Evolutionary conservation across 2,329 filamentous ascomycete species (phyloP), one percentile per base, ranked within the genome.

Genomic region (Pseudogymnoascus sp.): DNA sequence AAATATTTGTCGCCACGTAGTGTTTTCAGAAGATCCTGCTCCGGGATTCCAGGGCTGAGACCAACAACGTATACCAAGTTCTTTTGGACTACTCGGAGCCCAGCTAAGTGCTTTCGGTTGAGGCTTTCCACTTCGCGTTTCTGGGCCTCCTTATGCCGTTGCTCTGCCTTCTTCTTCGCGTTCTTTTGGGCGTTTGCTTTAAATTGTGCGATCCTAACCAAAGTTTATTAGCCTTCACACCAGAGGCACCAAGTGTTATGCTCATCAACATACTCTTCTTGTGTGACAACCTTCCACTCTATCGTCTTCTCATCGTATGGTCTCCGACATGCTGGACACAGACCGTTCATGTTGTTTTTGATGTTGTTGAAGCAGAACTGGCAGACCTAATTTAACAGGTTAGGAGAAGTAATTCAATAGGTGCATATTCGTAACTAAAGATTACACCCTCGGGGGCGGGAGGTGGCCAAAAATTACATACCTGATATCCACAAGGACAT

Each of bases 341-440:
- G 84, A 37, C 93, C 93, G 74, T 97, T 98, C 84, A 96, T 92
- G 71, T 97, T 97, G 71, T 90, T 96, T 78, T 96, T 96, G 75
- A 99, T 96, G 75, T 98, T 99, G 78, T 99, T 97, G 81, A 93
- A 99, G 79, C 95, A 99, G 78, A 99, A 99, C 81, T 99, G 96
- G 78, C 95, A 99, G 75, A 99, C 93, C 93, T 97, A 72, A 38
- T 41, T 46, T 35, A 61, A 12, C 6, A 12, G 8, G 50, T 56
- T 35, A 35, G 16, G 22, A 35, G 3, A 35, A 33, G 37, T 24
- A 16, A 14, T 60, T 62, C n/a, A 28, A 28, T 53, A 59, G 12
- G 28, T 33, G 6, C 43, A 28, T 33, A 56, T 56, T 19, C n/a
- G 28, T 14, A 56, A 56, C 50, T 19, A 33, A 64, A 43, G 14